A percentile compares a stretch with the other conserved stretches of the same genome.
These are phyloP conservation scores for Daldinia decipiens DNA, from an alignment of 495 filamentous ascomycete species.

Conservation along the genomic window DNA sequence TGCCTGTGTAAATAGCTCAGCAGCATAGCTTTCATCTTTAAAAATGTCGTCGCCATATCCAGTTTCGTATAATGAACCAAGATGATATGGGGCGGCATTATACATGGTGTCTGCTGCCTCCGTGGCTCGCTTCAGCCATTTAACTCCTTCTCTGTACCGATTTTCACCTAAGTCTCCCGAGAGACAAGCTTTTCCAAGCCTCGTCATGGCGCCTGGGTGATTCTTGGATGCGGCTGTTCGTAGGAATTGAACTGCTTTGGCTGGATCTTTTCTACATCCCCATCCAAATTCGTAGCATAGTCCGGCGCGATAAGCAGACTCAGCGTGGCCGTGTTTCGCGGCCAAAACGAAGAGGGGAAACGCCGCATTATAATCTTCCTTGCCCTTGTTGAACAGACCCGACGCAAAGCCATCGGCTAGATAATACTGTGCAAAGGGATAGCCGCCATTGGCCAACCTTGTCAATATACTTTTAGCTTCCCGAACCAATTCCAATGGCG, in stretches of 20 bases:
- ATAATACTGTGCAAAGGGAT: constrained; percentile 98
- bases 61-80: constrained; percentile 85
- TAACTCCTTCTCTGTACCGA: constrained; percentile 90
- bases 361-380: constrained; percentile 87
- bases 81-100: constrained; percentile 90
- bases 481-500: constrained; percentile 74
- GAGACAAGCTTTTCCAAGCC: constrained; percentile 89
- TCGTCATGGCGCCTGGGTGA: constrained; percentile 93
- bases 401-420: constrained; percentile 94
- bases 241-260: constrained; percentile 93
- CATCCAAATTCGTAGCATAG: constrained; percentile 98
- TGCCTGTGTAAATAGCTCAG: constrained; percentile 92
- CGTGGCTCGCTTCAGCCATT: constrained; percentile 94
- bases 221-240: constrained; percentile 89
- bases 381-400: constrained; percentile 92
- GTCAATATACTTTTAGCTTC: constrained; percentile 91
- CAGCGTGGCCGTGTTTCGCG: constrained; percentile 96
- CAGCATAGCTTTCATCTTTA: constrained; percentile 86
- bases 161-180: constrained; percentile 87
- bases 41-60: constrained; percentile 95
- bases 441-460: constrained; percentile 83
- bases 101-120: constrained; percentile 92
- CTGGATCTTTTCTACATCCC: constrained; percentile 87
- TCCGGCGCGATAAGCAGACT: constrained; percentile 92
- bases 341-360: constrained; percentile 93